Evolutionary conservation across 2,329 filamentous ascomycete genomes (phyloP), one percentile per base, ranked within the genome.

Genomic region (Apiospora sp.): DNA sequence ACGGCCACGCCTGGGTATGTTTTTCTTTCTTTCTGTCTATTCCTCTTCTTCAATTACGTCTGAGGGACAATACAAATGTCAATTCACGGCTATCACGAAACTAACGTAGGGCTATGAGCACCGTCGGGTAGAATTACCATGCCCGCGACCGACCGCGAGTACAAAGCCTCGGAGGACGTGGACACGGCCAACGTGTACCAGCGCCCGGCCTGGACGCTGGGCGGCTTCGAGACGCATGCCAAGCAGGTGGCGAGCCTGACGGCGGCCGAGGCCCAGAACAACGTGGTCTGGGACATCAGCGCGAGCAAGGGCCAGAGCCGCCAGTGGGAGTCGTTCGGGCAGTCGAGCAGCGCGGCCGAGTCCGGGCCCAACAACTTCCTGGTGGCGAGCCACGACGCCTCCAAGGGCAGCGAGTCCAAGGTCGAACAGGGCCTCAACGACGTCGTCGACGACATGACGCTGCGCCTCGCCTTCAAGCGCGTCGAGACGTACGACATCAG

Each of bases 241-340:
- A 27, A 51, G 49, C n/a, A 27, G n/a, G 22, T 51, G 10, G 49
- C n/a, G 49, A 27, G 49, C 49, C 49, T 51, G n/a, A 27, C 22
- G 19, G 46, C 49, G n/a, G n/a, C n/a, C n/a, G n/a, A 51, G 19
- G 19, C 46, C n/a, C 22, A 51, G 49, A 51, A 51, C 48, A 24
- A 49, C n/a, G 49, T 51, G 12, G n/a, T 51, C 49, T 51, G 49
- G 49, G 49, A 51, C n/a, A 51, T 51, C 49, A 51, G n/a, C 49
- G 49, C 49, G n/a, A 51, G 49, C 49, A 51, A 51, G 49, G n/a
- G n/a, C 49, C n/a, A 51, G 49, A 51, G 49, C 49, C 49, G 49
- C 49, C 27, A 51, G 49, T 51, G 49, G 49, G 49, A 51, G 49
- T 12, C 49, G 19, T 51, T 51, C 49, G 49, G 49, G 49, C 49